Base-by-base conservation (phyloP, 1,139 yeast genomes). In the Debaryomyces coudertii region DNA sequence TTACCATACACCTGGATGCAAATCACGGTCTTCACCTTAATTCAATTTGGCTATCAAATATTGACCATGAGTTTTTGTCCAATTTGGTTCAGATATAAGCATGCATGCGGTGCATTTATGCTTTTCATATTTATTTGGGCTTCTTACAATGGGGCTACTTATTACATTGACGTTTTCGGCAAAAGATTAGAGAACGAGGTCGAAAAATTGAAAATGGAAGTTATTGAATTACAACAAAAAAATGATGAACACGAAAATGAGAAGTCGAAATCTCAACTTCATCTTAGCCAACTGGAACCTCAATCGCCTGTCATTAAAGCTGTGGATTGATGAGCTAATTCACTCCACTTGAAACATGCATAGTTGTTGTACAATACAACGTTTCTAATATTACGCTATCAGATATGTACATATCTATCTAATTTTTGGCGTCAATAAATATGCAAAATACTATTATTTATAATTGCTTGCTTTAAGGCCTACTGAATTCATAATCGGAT, bases 31-130 rank as follows among this genome's bases (percentile, higher is more conserved):
- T 93, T 92, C 63, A 88, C 96, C 2, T 57, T 86, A 24, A 86
- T 90, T 53, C 99, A 93, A 67, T 93, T 89, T 61, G 80, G 83
- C 2, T 93, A 90, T 64, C 98, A 93, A 62, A 67, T 93, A 38
- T 66, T 80, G n/a, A 88, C 98, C 11, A 93, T 93, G 98, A 68
- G 84, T 39, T 77, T 90, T 7, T 90, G 97, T 57, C 96, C 97
- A 0, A 62, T 93, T 22, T 89, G 96, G 88, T 89, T 88, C 65
- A 73, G 77, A 38, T 79, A 83, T 62, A 85, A 85, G 56, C 70
- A 73, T 46, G 79, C 87, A 1, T 89, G 95, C 36, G 82, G 86
- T 0, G 57, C 76, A 1, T 92, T 90, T 62, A 78, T 93, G 50
- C 66, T 82, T 2, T 74, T 79, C 46, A 89, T 93, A 23, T 90